Conservation (phyloP, 2,329 filamentous ascomycete species). For the Fonsecaea monophora region DNA sequence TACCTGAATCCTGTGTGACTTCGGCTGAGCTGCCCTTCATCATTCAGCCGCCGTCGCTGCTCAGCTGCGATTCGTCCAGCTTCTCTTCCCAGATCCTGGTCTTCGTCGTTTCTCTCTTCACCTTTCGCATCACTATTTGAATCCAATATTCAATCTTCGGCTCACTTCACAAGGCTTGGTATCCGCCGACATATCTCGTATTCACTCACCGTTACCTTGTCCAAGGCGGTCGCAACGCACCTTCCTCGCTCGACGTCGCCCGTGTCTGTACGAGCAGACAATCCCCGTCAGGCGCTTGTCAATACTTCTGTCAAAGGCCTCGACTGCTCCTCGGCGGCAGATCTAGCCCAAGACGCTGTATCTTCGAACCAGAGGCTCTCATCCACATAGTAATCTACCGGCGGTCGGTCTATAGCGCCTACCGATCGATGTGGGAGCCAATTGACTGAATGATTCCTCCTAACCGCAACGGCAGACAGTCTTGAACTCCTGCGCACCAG, state of each 20-base stretch:
- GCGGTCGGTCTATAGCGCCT: neutral
- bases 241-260: neutral
- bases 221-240: neutral
- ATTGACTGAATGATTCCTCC: neutral
- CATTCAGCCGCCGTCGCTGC: neutral
- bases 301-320: neutral
- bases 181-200: neutral
- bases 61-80: neutral
- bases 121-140: constrained; percentile 1
- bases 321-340: neutral
- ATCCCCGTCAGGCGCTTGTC: neutral
- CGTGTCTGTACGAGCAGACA: neutral
- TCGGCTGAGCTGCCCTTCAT: neutral
- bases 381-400: neutral
- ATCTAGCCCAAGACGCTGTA: neutral
- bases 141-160: neutral
- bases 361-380: neutral
- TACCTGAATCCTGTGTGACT: neutral
- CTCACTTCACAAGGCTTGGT: neutral
- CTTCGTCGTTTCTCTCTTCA: constrained; percentile 1
- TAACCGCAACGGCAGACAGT: neutral
- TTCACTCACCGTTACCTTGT: neutral
- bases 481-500: constrained; percentile 15
- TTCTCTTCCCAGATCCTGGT: constrained; percentile 5
- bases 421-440: neutral